Percentiles rank a stretch among this genome's conserved stretches.
Evolutionary conservation across 2,329 filamentous ascomycete genomes (phyloP).

Genomic region (Onygena corvina): DNA sequence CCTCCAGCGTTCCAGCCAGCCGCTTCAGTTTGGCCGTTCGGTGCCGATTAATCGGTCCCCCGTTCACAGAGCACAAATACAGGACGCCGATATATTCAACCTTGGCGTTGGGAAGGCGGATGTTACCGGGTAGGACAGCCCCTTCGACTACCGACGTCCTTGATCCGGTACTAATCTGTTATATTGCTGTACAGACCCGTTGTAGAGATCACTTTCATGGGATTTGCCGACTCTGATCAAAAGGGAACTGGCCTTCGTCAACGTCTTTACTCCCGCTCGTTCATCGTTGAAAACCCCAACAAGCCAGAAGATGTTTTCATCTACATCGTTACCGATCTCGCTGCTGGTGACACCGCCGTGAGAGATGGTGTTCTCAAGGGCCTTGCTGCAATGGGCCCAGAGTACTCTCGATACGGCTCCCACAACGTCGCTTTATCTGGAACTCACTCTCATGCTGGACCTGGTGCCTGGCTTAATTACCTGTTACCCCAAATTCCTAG

Average conservation of each 20-base stretch:
- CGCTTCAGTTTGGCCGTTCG: not conserved
- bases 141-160: not conserved
- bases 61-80: slow-evolving; percentile 10
- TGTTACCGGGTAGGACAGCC: slow-evolving; percentile 49
- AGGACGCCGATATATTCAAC: slow-evolving; percentile 42
- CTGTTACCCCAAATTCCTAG: slow-evolving; percentile 83
- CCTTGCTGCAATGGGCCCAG: slow-evolving; percentile 54
- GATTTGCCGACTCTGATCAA: slow-evolving; percentile 79
- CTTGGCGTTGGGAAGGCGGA: slow-evolving; percentile 60
- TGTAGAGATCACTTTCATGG: slow-evolving; percentile 82
- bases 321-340: slow-evolving; percentile 77
- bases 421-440: slow-evolving; percentile 82
- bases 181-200: slow-evolving; percentile 48
- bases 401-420: slow-evolving; percentile 62
- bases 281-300: slow-evolving; percentile 63
- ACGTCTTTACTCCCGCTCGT: slow-evolving; percentile 75
- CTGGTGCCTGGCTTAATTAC: slow-evolving; percentile 90
- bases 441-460: slow-evolving; percentile 85
- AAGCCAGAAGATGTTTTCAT: slow-evolving; percentile 61
- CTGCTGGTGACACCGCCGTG: slow-evolving; percentile 79
- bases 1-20: slow-evolving; percentile 9
- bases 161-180: slow-evolving; percentile 3
- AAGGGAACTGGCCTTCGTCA: slow-evolving; percentile 74
- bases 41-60: slow-evolving; percentile 11
- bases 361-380: slow-evolving; percentile 75